phyloP scores from a whole-genome alignment of 495 filamentous ascomycete genomes.

The Aspergillus egyptiacus region DNA sequence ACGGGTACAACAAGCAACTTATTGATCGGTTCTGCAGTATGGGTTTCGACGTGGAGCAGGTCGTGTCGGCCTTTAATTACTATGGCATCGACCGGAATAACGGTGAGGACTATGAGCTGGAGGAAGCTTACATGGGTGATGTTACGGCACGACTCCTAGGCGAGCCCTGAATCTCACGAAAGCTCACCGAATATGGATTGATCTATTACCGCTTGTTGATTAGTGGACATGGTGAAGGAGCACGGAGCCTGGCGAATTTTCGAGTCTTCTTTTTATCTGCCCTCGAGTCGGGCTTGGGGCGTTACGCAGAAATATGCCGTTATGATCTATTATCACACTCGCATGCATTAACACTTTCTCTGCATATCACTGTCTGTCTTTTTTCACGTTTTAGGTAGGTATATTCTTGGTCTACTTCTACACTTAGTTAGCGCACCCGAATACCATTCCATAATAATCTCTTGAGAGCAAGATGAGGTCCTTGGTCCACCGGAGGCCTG shows the following conservation, averaged over 20 bases:
- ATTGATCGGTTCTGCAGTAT: slow-evolving; percentile 87
- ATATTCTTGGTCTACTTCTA: not conserved
- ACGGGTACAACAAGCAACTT: slow-evolving; percentile 80
- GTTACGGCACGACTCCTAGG: slow-evolving; percentile 80
- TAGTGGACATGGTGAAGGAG: slow-evolving; percentile 12
- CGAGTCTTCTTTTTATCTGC: slow-evolving; percentile 2
- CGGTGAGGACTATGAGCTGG: slow-evolving; percentile 75
- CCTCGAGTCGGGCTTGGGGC: slow-evolving; percentile 2
- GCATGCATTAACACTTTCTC: not conserved
- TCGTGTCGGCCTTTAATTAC: slow-evolving; percentile 77
- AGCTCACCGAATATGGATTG: slow-evolving; percentile 1
- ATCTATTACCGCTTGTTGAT: no score
- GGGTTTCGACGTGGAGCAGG: slow-evolving; percentile 87
- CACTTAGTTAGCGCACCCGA: not conserved
- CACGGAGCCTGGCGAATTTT: slow-evolving; percentile 25
- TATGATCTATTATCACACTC: not conserved
- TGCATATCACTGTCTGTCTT: not conserved
- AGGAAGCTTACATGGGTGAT: slow-evolving; percentile 83
- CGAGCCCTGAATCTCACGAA: slow-evolving; percentile 47
- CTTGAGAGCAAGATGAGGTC: no score
- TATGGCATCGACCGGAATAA: slow-evolving; percentile 73
- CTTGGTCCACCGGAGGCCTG: no score
- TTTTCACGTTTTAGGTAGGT: not conserved
- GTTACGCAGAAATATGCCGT: slow-evolving; percentile 1
- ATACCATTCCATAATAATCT: no score